phyloP scores from a whole-genome alignment of 768 basidiomycete genomes.

The Mycena albidolilacea region DNA sequence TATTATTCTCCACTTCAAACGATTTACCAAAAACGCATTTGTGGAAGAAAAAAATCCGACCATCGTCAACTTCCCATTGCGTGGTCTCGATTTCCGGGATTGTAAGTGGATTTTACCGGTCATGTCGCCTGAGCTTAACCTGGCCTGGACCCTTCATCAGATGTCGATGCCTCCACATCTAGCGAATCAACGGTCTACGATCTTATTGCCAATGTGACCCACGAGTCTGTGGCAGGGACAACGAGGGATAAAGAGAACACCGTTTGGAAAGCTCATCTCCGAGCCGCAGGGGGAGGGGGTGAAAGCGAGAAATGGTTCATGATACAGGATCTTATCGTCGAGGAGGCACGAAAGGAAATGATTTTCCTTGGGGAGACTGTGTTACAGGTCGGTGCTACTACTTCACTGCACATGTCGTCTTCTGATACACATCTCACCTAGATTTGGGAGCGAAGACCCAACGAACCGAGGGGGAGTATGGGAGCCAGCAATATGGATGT shows the following conservation, averaged over 20 bases:
- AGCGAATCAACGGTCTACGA: conserved; percentile 86
- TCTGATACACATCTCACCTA: conserved; percentile 43
- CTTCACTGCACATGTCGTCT: conserved; percentile 25
- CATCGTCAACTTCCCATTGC: conserved; percentile 96
- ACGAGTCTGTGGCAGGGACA: conserved; percentile 96
- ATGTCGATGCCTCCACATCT: conserved; percentile 79
- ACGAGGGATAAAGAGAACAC: conserved; percentile 93
- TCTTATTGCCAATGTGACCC: conserved; percentile 95
- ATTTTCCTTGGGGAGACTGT: conserved; percentile 98
- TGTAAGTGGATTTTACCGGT: conserved; percentile 70
- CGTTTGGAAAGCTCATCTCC: conserved; percentile 92
- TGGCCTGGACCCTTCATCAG: conserved; percentile 59
- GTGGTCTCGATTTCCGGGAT: conserved; percentile 92
- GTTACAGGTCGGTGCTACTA: conserved; percentile 77
- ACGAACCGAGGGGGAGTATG: conserved; percentile 44
- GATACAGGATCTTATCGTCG: conserved; percentile 96
- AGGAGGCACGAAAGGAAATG: conserved; percentile 97
- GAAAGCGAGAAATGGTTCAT: conserved; percentile 96
- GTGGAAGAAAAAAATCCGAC: conserved; percentile 99
- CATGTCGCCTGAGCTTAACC: conserved; percentile 41
- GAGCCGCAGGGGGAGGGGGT: conserved; percentile 80
- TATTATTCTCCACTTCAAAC: conserved; percentile 94
- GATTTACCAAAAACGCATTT: conserved; percentile 96
- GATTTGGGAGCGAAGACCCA: conserved; percentile 76
- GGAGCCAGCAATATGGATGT: conserved; percentile 49